A percentile compares a stretch with the other conserved stretches of the same genome.
Conservation (phyloP, 2,329 filamentous ascomycete genomes). For the Neocatenulostroma microsporum region DNA sequence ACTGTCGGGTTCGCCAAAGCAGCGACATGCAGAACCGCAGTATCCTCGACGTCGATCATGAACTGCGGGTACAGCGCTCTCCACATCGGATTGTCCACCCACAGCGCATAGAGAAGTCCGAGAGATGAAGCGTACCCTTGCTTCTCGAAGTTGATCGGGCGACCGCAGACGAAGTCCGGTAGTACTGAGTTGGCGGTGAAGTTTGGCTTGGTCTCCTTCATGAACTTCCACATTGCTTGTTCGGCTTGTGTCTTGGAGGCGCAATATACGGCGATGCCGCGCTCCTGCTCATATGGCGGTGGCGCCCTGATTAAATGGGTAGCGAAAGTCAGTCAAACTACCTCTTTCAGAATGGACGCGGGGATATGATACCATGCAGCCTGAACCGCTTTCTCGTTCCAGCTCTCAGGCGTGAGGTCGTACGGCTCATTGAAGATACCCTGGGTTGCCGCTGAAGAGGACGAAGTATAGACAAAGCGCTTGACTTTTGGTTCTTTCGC, state of each 20-base stretch:
- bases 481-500: slow-evolving; percentile 32
- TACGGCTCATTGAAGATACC: slow-evolving; percentile 25
- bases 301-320: no score
- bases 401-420: slow-evolving; percentile 26
- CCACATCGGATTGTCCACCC: slow-evolving; percentile 3
- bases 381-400: slow-evolving; percentile 29
- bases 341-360: no score
- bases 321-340: no score
- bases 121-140: neutral
- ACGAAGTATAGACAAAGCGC: slow-evolving; percentile 37
- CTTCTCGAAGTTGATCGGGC: slow-evolving; percentile 6
- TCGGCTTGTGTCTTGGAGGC: slow-evolving; percentile 40
- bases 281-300: slow-evolving; percentile 20
- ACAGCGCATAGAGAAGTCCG: slow-evolving; percentile 4
- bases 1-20: slow-evolving; percentile 42
- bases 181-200: slow-evolving; percentile 36
- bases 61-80: slow-evolving; percentile 19
- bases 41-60: slow-evolving; percentile 40
- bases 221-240: slow-evolving; percentile 37
- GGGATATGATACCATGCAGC: no score
- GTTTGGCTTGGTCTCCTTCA: slow-evolving; percentile 33
- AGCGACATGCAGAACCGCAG: slow-evolving; percentile 44
- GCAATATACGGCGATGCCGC: slow-evolving; percentile 29
- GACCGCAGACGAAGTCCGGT: slow-evolving; percentile 12
- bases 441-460: slow-evolving; percentile 27